phyloP scores from a whole-genome alignment of 352 stramenopile species.

The Phytophthora pistaciae region DNA sequence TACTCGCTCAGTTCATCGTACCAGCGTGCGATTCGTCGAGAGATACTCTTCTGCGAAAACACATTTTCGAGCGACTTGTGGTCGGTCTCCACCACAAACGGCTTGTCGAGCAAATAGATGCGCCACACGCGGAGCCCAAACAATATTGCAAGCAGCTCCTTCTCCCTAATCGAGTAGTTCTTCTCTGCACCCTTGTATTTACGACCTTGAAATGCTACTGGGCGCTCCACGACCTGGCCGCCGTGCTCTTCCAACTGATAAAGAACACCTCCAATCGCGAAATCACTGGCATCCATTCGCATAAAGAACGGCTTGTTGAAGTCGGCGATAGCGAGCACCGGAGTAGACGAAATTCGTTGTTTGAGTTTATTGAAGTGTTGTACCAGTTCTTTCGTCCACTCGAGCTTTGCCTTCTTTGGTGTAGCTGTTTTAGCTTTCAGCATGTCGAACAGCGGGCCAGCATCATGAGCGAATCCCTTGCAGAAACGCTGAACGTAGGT shows the following conservation, averaged over 20 bases:
- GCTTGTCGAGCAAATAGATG: too few relatives aligned
- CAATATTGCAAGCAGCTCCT: too few relatives aligned
- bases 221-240: neutral
- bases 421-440: too few relatives aligned
- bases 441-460: too few relatives aligned
- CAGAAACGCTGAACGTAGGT: too few relatives aligned
- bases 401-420: too few relatives aligned
- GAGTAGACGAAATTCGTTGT: neutral
- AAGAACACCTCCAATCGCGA: conserved; percentile 22
- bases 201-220: conserved; percentile 14
- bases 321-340: neutral
- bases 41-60: neutral
- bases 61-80: neutral
- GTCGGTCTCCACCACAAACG: neutral
- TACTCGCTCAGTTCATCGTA: neutral
- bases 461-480: too few relatives aligned
- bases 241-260: conserved; percentile 9
- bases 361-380: too few relatives aligned
- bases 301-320: conserved; percentile 6
- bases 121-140: too few relatives aligned
- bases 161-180: too few relatives aligned
- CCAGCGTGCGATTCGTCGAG: neutral
- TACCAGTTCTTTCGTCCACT: too few relatives aligned
- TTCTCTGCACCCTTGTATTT: too few relatives aligned
- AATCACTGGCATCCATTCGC: conserved; percentile 25